phyloP scores from a whole-genome alignment of 768 basidiomycete genomes.

The Gyrodon lividus region DNA sequence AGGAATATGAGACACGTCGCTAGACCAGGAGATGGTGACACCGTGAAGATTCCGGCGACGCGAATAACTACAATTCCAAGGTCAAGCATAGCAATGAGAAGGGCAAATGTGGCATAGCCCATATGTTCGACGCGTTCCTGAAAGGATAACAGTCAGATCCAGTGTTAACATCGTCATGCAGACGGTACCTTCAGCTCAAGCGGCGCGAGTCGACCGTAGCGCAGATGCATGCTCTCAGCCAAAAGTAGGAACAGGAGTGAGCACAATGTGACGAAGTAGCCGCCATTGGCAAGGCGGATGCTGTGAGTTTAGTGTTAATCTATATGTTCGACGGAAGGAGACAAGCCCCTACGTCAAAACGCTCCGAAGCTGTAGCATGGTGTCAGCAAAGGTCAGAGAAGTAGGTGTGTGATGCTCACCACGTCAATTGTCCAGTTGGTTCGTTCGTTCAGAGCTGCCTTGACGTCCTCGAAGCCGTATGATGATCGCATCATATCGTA shows the following conservation, averaged over 20 bases:
- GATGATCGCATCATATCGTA: conserved; percentile 19
- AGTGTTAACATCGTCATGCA: too few relatives aligned
- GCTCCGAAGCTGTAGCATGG: too few relatives aligned
- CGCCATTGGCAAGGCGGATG: conserved; percentile 8
- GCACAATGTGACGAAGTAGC: too few relatives aligned
- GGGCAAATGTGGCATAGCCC: conserved; percentile 15
- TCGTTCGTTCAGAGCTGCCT: conserved; percentile 11
- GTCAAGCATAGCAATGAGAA: conserved; percentile 19
- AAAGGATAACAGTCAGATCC: too few relatives aligned
- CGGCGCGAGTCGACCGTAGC: conserved; percentile 23
- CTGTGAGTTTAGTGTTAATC: conserved; percentile 11
- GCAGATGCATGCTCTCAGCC: conserved; percentile 7
- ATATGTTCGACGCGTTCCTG: too few relatives aligned
- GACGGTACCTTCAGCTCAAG: conserved; percentile 19
- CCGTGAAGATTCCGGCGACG: conserved; percentile 8
- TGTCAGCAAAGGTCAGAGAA: background rate
- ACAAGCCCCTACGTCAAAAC: conserved; percentile 1
- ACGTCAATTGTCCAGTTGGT: conserved; percentile 23
- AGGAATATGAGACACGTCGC: conserved; percentile 10
- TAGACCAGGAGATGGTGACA: conserved; percentile 13
- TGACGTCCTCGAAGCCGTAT: conserved; percentile 23
- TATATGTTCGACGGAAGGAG: background rate
- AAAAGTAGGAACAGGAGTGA: too few relatives aligned
- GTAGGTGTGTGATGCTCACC: conserved; percentile 4
- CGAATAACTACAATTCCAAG: conserved; percentile 21